Evolutionary conservation across 129 eudicot genomes (phyloP), one percentile per base, ranked within the genome.

Genomic region (Gnaphalium uliginosum): DNA sequence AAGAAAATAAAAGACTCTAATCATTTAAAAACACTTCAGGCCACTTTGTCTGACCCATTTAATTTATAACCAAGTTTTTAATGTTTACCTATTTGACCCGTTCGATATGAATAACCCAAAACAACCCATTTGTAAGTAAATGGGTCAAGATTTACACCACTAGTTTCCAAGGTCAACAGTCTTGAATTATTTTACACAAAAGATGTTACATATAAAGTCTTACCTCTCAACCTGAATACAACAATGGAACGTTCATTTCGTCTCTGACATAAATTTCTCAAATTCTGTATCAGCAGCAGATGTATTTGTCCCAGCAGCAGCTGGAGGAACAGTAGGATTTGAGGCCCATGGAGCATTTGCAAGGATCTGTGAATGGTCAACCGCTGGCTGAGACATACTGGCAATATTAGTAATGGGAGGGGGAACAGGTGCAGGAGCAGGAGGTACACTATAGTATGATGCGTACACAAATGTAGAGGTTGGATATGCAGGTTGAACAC

Each of bases 261-360:
- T 81, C 81, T 92, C 96, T 13, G 91, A 82, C 91, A 89, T 85
- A 80, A 89, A 92, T 73, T 87, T 89, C 79, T 89, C 97, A 78
- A 81, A 89, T 72, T 89, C 96, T 21, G 82, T 9, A 54, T 89
- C 97, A 5, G 80, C 84, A 30, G 77, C 76, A 67, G 86, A 32
- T 65, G 69, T 37, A 65, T 79, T 81, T 58, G 85, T 81, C 81
- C 81, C 92, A 46, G 81, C 33, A 21, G 82, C 30, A 63, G 86
- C 78, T 10, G 69, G 69, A 29, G 84, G 89, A 46, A 67, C 82
- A n/a, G 83, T 73, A 9, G 84, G 76, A 81, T 86, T 89, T 22
- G 97, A 69, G 9, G 97, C 92, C 97, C 93, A 92, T 13, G 97
- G 96, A 64, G 53, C 93, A 82, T 79, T 89, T 30, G 81, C 84